These are phyloP conservation scores for Tylopilus plumbeoviolaceoides DNA, from an alignment of 768 basidiomycete genomes.

Conservation along the genomic window DNA sequence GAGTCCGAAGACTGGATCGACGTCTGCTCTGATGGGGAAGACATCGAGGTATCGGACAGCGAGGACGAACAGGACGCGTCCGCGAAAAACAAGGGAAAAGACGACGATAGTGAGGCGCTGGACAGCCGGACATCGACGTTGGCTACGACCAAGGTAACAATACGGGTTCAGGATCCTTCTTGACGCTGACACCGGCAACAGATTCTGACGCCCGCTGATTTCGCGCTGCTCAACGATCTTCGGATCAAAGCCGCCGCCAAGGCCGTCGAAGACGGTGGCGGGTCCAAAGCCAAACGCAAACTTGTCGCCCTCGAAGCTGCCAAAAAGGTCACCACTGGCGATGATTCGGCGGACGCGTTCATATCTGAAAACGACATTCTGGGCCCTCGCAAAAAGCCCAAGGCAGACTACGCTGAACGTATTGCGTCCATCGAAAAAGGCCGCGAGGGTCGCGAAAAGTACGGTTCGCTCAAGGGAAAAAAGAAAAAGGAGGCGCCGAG, in stretches of 20 bases:
- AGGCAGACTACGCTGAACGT: slow-evolving; percentile 90
- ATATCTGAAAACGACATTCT: slow-evolving; percentile 90
- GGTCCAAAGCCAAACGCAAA: slow-evolving; percentile 83
- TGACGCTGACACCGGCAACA: slow-evolving; percentile 26
- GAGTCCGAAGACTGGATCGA: slow-evolving; percentile 74
- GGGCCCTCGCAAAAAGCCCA: slow-evolving; percentile 89
- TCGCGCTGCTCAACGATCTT: slow-evolving; percentile 85
- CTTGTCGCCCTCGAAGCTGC: slow-evolving; percentile 74
- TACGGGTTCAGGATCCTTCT: rapidly evolving
- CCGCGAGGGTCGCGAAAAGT: slow-evolving; percentile 92
- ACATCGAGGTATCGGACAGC: slow-evolving; percentile 78
- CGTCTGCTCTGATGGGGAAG: slow-evolving; percentile 65
- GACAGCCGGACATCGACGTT: slow-evolving; percentile 54
- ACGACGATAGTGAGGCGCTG: slow-evolving; percentile 23
- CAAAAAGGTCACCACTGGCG: slow-evolving; percentile 50
- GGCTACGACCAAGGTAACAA: slow-evolving; percentile 71
- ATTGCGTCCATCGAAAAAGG: slow-evolving; percentile 90
- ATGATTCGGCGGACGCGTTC: slow-evolving; percentile 47
- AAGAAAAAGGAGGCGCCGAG: slow-evolving; percentile 78
- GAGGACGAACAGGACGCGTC: slow-evolving; percentile 57
- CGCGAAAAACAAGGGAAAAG: slow-evolving; percentile 5
- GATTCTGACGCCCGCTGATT: slow-evolving; percentile 98
- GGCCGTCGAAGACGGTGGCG: slow-evolving; percentile 65
- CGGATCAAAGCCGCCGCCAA: slow-evolving; percentile 73
- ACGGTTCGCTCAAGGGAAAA: slow-evolving; percentile 87